Conservation (phyloP, 2,329 filamentous ascomycete genomes). For the Pseudocercospora vitis region DNA sequence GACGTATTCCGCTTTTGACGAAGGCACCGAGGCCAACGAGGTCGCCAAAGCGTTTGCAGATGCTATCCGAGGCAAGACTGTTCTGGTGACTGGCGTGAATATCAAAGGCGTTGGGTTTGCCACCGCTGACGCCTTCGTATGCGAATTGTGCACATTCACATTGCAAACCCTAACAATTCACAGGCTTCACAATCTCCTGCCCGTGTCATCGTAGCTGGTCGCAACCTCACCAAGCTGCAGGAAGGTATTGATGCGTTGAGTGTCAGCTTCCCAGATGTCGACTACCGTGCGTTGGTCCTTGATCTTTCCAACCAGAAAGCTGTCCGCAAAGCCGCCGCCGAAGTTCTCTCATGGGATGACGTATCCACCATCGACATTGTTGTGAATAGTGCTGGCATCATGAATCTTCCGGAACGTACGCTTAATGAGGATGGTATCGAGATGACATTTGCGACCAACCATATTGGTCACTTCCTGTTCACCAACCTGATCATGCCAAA, state of each 20-base stretch:
- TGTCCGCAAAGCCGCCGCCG: conserved; percentile 41
- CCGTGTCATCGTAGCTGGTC: conserved; percentile 41
- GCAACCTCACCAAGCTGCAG: conserved; percentile 38
- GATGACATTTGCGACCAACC: conserved; percentile 8
- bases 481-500: conserved; percentile 8
- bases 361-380: conserved; percentile 44
- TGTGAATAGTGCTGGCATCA: conserved; percentile 51
- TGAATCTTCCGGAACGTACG: conserved; percentile 38
- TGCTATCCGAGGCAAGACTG: conserved; percentile 41
- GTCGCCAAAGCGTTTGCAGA: conserved; percentile 42
- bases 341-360: conserved; percentile 39
- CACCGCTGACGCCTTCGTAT: conserved; percentile 41
- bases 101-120: conserved; percentile 39
- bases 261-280: conserved; percentile 33
- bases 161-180: too few relatives aligned
- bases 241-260: conserved; percentile 35
- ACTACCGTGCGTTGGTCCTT: conserved; percentile 38
- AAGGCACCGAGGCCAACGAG: conserved; percentile 41
- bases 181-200: conserved; percentile 27
- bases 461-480: conserved; percentile 5
- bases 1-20: conserved; percentile 5
- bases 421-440: conserved; percentile 41
- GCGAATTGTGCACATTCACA: too few relatives aligned
- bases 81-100: conserved; percentile 40
- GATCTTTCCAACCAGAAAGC: conserved; percentile 43